These are phyloP conservation scores for Davidsoniella virescens DNA, from an alignment of 2,329 filamentous ascomycete genomes.

Conservation along the genomic window DNA sequence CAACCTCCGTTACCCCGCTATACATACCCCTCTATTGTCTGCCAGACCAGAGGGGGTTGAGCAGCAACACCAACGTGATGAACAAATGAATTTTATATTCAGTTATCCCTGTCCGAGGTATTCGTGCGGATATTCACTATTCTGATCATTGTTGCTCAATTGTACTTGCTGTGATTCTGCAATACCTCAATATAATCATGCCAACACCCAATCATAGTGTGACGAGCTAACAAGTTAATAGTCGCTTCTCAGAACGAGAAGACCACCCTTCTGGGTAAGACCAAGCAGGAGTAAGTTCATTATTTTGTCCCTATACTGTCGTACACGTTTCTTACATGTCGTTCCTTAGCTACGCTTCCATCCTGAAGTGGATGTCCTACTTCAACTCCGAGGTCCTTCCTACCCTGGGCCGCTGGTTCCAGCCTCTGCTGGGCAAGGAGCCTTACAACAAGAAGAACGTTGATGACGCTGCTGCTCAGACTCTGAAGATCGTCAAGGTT, in stretches of 20 bases:
- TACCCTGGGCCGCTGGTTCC: constrained; percentile 63
- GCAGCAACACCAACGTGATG: constrained; percentile 7
- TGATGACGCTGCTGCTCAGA: constrained; percentile 58
- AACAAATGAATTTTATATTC: constrained; percentile 13
- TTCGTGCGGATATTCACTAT: constrained; percentile 13
- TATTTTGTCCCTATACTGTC: neutral
- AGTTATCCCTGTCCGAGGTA: constrained; percentile 15
- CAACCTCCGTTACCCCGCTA: neutral
- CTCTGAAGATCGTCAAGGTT: constrained; percentile 51
- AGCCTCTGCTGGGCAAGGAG: constrained; percentile 63
- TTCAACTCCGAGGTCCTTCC: constrained; percentile 77
- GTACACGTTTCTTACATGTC: neutral
- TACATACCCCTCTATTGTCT: neutral
- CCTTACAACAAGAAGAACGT: constrained; percentile 97
- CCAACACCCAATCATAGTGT: neutral
- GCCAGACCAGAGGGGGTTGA: neutral
- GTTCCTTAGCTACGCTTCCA: constrained; percentile 60
- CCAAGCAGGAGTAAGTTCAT: constrained; percentile 86
- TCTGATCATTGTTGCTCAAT: constrained; percentile 10
- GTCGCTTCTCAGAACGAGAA: constrained; percentile 99
- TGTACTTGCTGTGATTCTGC: neutral
- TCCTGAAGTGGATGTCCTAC: constrained; percentile 96
- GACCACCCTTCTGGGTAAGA: constrained; percentile 97
- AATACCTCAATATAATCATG: neutral
- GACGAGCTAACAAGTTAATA: constrained; percentile 23